Base-by-base conservation (phyloP, 129 eudicot genomes). In the Flaveria robusta region DNA sequence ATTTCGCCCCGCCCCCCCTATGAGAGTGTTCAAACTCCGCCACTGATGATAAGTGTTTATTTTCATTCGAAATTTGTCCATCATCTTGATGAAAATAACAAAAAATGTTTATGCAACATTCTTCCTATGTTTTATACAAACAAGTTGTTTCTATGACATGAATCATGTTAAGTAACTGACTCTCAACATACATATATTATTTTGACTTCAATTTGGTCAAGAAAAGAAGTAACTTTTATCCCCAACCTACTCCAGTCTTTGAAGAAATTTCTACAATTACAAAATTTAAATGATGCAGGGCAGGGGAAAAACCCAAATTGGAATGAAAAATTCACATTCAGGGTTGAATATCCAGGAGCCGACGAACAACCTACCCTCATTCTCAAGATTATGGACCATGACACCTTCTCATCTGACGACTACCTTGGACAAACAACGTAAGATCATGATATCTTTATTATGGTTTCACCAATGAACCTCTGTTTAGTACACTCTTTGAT, bases 341-440 rank as follows among this genome's bases (percentile, higher is more conserved):
- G 85, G 78, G 95, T 80, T 26, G 95, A 91, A 52, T 88, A 85
- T 84, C 91, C 92, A 3, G 85, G 82, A 51, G 77, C 74, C 59
- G 85, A 78, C 51, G 79, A 82, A 2, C 85, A 88, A 15, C 88
- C 88, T 64, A 87, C 83, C 76, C 92, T 88, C 42, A 14, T 83
- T 43, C 87, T 91, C 72, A 84, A 76, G 59, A 79, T 91, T 56
- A 85, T 89, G 89, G 97, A 91, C 43, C 86, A 83, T 31, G 97
- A 91, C 77, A 88, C 90, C 70, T 88, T 88, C 77, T 79, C 92
- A 18, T 8, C 86, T 22, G 97, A 91, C 51, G 96, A 91, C 72
- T 66, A 70, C 77, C 74, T 91, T 14, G 97, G 97, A 41, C 83
- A 85, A 81, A 66, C 97, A 77, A 86, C 85, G 97, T 91, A 87